Conservation (phyloP, 495 filamentous ascomycete genomes). For the Aspergillus bridgeri region DNA sequence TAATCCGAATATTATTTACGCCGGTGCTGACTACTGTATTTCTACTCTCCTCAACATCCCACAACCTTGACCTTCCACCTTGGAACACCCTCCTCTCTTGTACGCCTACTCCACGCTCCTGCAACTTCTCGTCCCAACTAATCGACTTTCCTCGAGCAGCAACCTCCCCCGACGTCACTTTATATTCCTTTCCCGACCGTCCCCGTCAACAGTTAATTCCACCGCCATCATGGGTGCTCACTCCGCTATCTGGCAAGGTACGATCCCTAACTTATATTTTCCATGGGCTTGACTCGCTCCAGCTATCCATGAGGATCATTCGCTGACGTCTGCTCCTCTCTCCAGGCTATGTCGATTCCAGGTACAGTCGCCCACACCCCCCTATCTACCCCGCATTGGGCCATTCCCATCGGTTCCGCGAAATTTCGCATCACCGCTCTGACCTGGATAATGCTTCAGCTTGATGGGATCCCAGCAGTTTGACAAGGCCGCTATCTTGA, state of each 20-base stretch:
- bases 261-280: conserved; percentile 10
- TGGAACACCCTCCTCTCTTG: not conserved
- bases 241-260: conserved; percentile 58
- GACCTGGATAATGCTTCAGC: conserved; percentile 43
- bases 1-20: not conserved
- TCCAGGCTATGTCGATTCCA: conserved; percentile 64
- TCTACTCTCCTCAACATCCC: not conserved
- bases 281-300: not conserved
- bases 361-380: conserved; percentile 46
- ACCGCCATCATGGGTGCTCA: conserved; percentile 38
- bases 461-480: conserved; percentile 79
- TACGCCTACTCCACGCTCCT: not conserved
- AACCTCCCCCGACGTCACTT: not conserved
- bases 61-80: not conserved
- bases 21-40: not conserved
- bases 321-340: conserved; percentile 19
- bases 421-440: conserved; percentile 14
- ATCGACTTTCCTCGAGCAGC: not conserved
- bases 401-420: conserved; percentile 10
- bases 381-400: conserved; percentile 14
- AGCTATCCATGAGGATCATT: not conserved
- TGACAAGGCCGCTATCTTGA: conserved; percentile 86
- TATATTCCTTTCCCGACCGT: conserved; percentile 12
- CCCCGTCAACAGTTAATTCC: conserved; percentile 19
- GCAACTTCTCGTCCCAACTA: conserved; percentile 7